Evolutionary conservation across 306 rosid species (phyloP).

Genomic region (Cucumis hystrix): DNA sequence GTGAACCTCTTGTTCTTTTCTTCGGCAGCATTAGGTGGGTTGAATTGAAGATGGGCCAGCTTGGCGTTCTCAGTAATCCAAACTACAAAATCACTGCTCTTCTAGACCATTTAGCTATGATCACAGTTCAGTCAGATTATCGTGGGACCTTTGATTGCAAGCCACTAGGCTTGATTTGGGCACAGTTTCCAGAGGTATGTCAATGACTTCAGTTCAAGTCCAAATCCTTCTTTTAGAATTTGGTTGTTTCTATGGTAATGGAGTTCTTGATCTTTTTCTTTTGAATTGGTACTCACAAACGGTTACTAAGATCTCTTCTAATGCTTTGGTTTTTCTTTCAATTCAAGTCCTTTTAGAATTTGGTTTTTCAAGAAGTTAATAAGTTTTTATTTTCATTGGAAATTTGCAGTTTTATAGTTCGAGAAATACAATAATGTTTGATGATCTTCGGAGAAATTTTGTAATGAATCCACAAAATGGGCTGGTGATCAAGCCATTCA

Average conservation of each 20-base stretch:
- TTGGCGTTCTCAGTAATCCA: conserved; percentile 84
- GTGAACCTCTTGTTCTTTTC: background rate
- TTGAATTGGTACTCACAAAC: background rate
- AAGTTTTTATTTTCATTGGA: conserved; percentile 9
- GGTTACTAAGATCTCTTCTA: background rate
- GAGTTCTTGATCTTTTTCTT: background rate
- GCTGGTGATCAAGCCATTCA: conserved; percentile 80
- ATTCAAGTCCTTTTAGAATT: too few relatives aligned
- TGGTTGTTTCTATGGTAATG: background rate
- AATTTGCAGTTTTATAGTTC: conserved; percentile 62
- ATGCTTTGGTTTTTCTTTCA: background rate
- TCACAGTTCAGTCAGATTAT: conserved; percentile 66
- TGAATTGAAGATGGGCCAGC: conserved; percentile 84
- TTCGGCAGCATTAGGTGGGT: conserved; percentile 84
- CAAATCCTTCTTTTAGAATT: background rate
- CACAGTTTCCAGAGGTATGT: conserved; percentile 78
- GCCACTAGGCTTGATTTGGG: conserved; percentile 96
- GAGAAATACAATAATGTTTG: conserved; percentile 81
- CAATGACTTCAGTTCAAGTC: background rate
- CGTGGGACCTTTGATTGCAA: conserved; percentile 94
- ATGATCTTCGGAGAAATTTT: conserved; percentile 81
- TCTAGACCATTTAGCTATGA: conserved; percentile 87
- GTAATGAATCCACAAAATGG: conserved; percentile 98
- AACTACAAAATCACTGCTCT: conserved; percentile 89
- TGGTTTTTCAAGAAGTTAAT: background rate